Percentiles rank a stretch among this genome's conserved stretches.
phyloP scores from a whole-genome alignment of 2,329 filamentous ascomycete genomes.

The Xylogone sp. region DNA sequence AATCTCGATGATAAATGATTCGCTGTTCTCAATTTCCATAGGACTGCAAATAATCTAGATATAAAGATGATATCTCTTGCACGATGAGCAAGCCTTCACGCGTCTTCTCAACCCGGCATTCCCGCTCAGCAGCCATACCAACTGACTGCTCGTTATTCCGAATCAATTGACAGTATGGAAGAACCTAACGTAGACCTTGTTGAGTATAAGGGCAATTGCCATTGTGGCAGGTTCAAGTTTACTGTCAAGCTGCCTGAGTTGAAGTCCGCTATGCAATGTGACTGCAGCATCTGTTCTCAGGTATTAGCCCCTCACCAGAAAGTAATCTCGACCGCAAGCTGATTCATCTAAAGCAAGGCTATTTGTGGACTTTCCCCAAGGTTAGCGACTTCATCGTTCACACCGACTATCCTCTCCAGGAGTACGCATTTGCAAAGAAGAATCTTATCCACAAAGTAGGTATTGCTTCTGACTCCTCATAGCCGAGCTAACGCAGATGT shows the following conservation, averaged over 20 bases:
- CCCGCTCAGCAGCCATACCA: too few relatives aligned
- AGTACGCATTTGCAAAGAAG: slow-evolving; percentile 40
- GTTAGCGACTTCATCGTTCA: slow-evolving; percentile 37
- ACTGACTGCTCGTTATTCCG: too few relatives aligned
- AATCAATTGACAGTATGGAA: too few relatives aligned
- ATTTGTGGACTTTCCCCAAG: slow-evolving; percentile 34
- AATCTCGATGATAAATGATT: too few relatives aligned
- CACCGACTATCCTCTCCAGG: slow-evolving; percentile 31
- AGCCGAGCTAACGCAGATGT: neutral
- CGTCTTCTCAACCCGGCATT: too few relatives aligned
- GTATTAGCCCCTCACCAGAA: too few relatives aligned
- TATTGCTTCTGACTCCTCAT: slow-evolving; percentile 11
- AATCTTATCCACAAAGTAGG: slow-evolving; percentile 37
- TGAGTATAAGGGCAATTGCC: slow-evolving; percentile 51
- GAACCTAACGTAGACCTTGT: too few relatives aligned
- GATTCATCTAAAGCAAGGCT: slow-evolving; percentile 36
- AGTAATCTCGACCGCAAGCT: too few relatives aligned
- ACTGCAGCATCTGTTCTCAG: slow-evolving; percentile 60
- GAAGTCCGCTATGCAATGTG: slow-evolving; percentile 52
- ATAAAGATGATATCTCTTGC: too few relatives aligned
- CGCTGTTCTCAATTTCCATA: too few relatives aligned
- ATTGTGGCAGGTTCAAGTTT: slow-evolving; percentile 52
- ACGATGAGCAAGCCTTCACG: too few relatives aligned
- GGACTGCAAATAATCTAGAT: too few relatives aligned
- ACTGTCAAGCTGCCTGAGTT: slow-evolving; percentile 53